These are phyloP conservation scores for Solanum megistacrolobum DNA, from an alignment of 257 asterid species.

Conservation along the genomic window DNA sequence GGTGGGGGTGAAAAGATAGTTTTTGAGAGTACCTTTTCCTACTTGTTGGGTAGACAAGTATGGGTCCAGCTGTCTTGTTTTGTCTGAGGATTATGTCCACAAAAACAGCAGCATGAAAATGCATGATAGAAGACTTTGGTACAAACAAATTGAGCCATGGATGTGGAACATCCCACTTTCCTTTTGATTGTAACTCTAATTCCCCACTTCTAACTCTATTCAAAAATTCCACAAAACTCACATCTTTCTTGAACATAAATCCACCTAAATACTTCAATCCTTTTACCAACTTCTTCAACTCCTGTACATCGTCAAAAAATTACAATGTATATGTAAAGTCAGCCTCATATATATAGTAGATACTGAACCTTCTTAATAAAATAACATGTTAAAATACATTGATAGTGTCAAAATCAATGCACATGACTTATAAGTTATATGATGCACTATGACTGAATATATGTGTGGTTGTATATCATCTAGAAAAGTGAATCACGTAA, in stretches of 20 bases:
- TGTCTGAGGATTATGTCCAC: constrained; percentile 43
- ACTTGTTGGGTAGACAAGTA: constrained; percentile 63
- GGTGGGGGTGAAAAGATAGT: neutral
- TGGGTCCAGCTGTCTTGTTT: constrained; percentile 42
- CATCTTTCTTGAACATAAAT: constrained; percentile 39
- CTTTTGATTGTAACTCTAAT: constrained; percentile 15
- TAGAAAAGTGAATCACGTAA: neutral
- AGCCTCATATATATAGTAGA: too few relatives aligned
- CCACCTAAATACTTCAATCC: constrained; percentile 24
- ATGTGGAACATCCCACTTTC: constrained; percentile 43
- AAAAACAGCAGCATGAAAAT: constrained; percentile 47
- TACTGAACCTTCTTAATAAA: too few relatives aligned
- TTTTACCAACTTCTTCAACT: constrained; percentile 17
- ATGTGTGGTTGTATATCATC: too few relatives aligned
- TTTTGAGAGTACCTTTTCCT: constrained; percentile 20
- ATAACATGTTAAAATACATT: neutral
- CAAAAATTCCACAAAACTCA: constrained; percentile 28
- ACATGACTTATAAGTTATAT: neutral
- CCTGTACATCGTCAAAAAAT: constrained; percentile 13
- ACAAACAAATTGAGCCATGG: constrained; percentile 81
- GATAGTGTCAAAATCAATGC: neutral
- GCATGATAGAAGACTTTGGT: constrained; percentile 47
- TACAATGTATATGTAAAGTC: neutral
- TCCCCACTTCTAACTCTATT: constrained; percentile 47
- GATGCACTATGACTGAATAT: neutral